Base-by-base conservation (phyloP, 2,329 filamentous ascomycete species). In the Arthrinium phaeospermum region DNA sequence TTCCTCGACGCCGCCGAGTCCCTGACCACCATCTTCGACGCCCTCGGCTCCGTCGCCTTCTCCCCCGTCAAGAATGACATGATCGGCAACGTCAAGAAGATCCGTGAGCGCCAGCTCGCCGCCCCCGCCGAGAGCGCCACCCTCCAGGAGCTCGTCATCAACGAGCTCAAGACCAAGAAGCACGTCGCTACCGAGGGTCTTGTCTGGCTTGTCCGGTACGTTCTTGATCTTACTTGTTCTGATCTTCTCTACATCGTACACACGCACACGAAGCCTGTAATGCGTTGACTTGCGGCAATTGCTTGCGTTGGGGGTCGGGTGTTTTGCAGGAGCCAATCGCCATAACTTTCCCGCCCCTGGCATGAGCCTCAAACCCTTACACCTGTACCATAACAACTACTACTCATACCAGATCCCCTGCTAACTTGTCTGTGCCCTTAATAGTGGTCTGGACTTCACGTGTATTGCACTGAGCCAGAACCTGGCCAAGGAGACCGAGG, bases 41-140 rank as follows among this genome's bases (percentile, higher is more conserved):
- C 88, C 72, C 86, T 93, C 70, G 91, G 91, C 74, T 88, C 89
- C 64, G 90, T 93, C 46, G 95, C 95, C 75, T 98, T 99, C 85
- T 91, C 88, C 71, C 93, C 94, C 37, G 96, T 98, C 81, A 98
- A 98, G 89, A 93, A 85, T 77, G 96, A 99, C 84, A 93, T 99
- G 86, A 83, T 90, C 68, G 94, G 94, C 82, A 99, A 99, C 85
- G 90, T 98, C 85, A 95, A 97, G 94, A 98, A 99, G 93, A 88
- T 98, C 83, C 91, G 94, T 75, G 91, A 95, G 70, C 91, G 95
- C 77, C 92, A 96, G 81, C 88, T 92, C 71, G 94, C 92, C 72
- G 91, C 93, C 72, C 94, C 95, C 44, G 86, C 87, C 71, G 92
- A 95, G 75, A 97, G 94, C n/a, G 87, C 89, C 78, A 97, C 91